These are phyloP conservation scores for Amaranthus tricolor DNA, from an alignment of 179 eudicot genomes.

Conservation along the genomic window DNA sequence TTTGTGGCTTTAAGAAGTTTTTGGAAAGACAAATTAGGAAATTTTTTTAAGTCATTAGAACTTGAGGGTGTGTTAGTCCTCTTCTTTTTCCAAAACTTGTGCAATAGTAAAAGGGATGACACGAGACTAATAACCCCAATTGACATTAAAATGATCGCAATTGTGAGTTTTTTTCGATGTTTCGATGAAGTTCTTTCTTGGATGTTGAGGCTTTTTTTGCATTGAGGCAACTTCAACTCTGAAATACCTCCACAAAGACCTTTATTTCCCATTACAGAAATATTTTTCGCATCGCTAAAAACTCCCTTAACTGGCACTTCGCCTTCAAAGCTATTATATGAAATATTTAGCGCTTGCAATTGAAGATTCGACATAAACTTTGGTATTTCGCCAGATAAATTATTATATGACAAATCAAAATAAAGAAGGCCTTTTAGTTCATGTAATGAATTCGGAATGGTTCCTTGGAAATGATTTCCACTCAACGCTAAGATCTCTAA, in stretches of 20 bases:
- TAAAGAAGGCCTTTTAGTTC: constrained; percentile 18
- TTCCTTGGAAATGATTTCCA: constrained; percentile 22
- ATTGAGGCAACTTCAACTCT: constrained; percentile 12
- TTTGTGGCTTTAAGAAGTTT: constrained; percentile 29
- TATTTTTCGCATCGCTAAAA: constrained; percentile 6
- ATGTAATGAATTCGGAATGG: constrained; percentile 18
- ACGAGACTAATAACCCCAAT: background rate
- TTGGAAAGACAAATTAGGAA: constrained; percentile 25
- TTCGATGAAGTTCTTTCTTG: background rate
- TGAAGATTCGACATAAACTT: constrained; percentile 1
- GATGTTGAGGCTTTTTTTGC: background rate
- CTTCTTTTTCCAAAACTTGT: constrained; percentile 11
- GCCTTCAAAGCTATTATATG: constrained; percentile 22
- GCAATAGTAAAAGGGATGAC: background rate
- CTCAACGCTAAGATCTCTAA: constrained; percentile 1
- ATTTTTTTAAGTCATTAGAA: constrained; percentile 4
- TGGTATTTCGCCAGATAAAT: constrained; percentile 13
- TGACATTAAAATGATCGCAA: background rate
- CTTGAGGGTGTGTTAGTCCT: constrained; percentile 4
- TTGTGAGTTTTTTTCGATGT: background rate
- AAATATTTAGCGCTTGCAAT: constrained; percentile 12
- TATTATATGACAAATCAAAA: constrained; percentile 19
- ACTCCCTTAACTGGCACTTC: constrained; percentile 17
- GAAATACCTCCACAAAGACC: constrained; percentile 23
- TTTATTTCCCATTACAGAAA: constrained; percentile 15